phyloP scores from a whole-genome alignment of 441 rosid species.

The Hura crepitans region DNA sequence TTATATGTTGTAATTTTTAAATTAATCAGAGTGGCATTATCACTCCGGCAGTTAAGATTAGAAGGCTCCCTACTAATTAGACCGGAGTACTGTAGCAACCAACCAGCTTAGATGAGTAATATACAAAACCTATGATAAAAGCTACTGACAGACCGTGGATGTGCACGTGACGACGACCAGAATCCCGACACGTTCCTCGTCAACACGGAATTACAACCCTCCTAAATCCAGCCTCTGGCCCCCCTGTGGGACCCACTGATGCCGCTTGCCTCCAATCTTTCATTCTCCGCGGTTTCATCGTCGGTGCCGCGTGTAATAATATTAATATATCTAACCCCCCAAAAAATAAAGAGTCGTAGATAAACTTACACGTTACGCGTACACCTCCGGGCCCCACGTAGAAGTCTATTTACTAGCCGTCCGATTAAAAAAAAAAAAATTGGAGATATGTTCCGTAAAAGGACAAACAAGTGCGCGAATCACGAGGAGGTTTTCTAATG shows the following conservation, averaged over 20 bases:
- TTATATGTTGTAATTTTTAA: no score
- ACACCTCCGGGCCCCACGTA: neutral
- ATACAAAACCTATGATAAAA: no score
- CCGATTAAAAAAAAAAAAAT: conserved; percentile 4
- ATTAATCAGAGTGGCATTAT: no score
- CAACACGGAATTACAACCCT: conserved; percentile 44
- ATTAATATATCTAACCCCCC: neutral
- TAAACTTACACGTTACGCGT: conserved; percentile 8
- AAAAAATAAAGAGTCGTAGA: neutral
- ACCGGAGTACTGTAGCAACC: no score
- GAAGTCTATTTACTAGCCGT: conserved; percentile 23
- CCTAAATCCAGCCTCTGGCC: no score
- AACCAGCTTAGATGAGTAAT: no score
- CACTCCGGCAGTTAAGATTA: no score
- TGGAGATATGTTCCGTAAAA: conserved; percentile 11
- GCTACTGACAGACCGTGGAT: conserved; percentile 2
- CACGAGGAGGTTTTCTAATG: conserved; percentile 26
- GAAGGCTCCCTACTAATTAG: no score
- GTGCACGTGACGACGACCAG: conserved; percentile 48
- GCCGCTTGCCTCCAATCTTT: conserved; percentile 31
- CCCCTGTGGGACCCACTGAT: conserved; percentile 1
- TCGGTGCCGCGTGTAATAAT: conserved; percentile 56
- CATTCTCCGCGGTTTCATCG: conserved; percentile 32
- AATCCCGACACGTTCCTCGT: conserved; percentile 58
- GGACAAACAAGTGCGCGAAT: conserved; percentile 26